Evolutionary conservation across 768 basidiomycete genomes (phyloP).

Genomic region (Mycena indigotica): DNA sequence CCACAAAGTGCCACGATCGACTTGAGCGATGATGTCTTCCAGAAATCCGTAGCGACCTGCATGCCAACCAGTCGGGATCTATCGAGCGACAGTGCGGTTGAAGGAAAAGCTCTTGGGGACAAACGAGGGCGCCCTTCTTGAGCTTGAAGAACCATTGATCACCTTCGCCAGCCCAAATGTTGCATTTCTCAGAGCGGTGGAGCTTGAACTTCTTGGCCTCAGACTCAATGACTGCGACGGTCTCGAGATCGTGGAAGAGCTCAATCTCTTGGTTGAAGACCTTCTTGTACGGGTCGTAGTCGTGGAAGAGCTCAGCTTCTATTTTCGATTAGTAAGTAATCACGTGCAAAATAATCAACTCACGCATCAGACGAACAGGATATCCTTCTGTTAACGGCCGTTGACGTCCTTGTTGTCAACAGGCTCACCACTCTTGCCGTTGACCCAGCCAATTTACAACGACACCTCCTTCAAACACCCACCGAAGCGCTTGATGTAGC

Average conservation of each 20-base stretch:
- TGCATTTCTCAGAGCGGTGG: slow-evolving; percentile 96
- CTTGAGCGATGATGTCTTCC: no score
- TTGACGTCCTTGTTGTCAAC: no score
- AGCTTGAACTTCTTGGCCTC: slow-evolving; percentile 94
- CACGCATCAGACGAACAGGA: slow-evolving; percentile 92
- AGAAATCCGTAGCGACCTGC: no score
- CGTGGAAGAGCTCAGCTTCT: slow-evolving; percentile 2
- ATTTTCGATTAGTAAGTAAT: neutral
- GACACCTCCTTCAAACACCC: slow-evolving; percentile 92
- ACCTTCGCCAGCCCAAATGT: no score
- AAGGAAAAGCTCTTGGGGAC: slow-evolving; percentile 95
- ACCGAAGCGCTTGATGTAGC: slow-evolving; percentile 97
- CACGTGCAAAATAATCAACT: no score
- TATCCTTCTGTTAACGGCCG: slow-evolving; percentile 92
- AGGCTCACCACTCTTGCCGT: slow-evolving; percentile 88
- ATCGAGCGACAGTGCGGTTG: slow-evolving; percentile 92
- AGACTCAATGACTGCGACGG: slow-evolving; percentile 97
- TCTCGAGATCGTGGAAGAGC: slow-evolving; percentile 95
- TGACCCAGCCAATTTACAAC: slow-evolving; percentile 97
- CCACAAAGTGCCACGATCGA: no score
- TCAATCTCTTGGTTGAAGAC: slow-evolving; percentile 78
- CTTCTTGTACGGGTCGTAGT: no score
- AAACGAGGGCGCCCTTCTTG: no score
- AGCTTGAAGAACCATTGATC: no score
- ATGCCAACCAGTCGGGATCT: slow-evolving; percentile 97